Evolutionary conservation across 306 rosid species (phyloP).

Genomic region (Trifolium pratense): DNA sequence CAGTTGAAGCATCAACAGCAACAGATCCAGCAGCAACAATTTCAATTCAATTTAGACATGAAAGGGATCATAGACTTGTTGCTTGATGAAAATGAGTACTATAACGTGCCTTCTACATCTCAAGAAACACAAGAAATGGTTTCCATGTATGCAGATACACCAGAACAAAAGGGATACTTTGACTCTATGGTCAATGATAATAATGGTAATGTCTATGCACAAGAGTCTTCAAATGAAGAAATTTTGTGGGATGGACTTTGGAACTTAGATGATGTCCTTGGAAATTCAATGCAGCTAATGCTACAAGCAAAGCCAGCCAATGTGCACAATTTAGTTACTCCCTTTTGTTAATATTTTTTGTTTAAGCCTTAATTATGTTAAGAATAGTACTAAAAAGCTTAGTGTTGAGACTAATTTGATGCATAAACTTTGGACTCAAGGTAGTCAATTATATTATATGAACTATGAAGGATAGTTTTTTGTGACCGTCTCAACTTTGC

Average conservation of each 20-base stretch:
- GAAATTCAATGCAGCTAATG: conserved; percentile 51
- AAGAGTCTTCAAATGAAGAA: conserved; percentile 63
- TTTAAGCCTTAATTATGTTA: background rate
- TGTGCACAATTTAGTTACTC: conserved; percentile 62
- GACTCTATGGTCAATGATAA: conserved; percentile 53
- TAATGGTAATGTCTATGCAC: conserved; percentile 46
- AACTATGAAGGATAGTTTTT: conserved; percentile 25
- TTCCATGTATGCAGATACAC: conserved; percentile 46
- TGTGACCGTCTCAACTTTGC: conserved; percentile 36
- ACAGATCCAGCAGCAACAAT: conserved; percentile 45
- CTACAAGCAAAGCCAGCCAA: conserved; percentile 52
- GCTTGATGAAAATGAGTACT: conserved; percentile 60
- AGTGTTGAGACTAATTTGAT: conserved; percentile 36
- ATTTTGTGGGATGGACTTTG: conserved; percentile 79
- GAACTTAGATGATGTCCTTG: conserved; percentile 78
- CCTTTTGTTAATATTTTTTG: conserved; percentile 54
- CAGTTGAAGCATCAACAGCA: conserved; percentile 49
- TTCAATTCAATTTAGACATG: conserved; percentile 64
- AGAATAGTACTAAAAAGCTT: conserved; percentile 20
- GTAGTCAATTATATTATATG: conserved; percentile 21
- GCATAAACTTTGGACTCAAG: conserved; percentile 40
- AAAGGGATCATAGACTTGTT: conserved; percentile 63
- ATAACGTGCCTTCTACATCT: conserved; percentile 46
- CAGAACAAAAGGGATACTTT: conserved; percentile 54
- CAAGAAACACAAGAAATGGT: conserved; percentile 56